These are phyloP conservation scores for Zymoseptoria pseudotritici DNA, from an alignment of 2,329 filamentous ascomycete species.

Conservation along the genomic window DNA sequence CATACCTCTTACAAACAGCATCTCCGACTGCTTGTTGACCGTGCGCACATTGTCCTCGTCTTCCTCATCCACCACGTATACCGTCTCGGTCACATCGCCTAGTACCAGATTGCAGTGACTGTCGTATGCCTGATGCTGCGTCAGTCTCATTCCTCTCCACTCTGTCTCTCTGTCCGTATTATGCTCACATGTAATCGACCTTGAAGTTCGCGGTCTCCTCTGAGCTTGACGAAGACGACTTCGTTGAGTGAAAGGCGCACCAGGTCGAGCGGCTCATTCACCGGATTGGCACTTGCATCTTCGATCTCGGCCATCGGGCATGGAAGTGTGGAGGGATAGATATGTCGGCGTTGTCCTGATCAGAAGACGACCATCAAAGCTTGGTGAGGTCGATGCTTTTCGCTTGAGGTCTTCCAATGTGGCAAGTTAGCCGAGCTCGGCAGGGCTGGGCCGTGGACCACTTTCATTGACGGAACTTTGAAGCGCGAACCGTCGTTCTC, in stretches of 20 bases:
- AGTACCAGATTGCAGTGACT: conserved; percentile 96
- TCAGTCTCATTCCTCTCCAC: conserved; percentile 5
- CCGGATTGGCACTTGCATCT: conserved; percentile 50
- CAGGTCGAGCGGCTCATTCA: conserved; percentile 89
- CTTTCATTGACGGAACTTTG: not conserved
- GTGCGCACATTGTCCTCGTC: conserved; percentile 76
- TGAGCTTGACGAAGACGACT: conserved; percentile 92
- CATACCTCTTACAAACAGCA: conserved; percentile 93
- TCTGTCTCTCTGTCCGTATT: not conserved
- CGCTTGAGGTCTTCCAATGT: not conserved
- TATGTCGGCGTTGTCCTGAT: not conserved
- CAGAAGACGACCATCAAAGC: not conserved
- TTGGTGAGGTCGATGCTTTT: not conserved
- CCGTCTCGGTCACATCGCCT: conserved; percentile 94
- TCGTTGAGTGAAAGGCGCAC: conserved; percentile 93
- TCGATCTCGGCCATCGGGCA: conserved; percentile 71
- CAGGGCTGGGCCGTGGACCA: not conserved
- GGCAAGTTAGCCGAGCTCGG: not conserved
- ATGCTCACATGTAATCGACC: conserved; percentile 79
- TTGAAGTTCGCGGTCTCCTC: conserved; percentile 91
- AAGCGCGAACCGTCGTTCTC: not conserved
- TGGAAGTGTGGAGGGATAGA: conserved; percentile 1
- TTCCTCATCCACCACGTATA: conserved; percentile 86
- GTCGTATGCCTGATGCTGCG: conserved; percentile 73
- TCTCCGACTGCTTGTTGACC: conserved; percentile 93